Evolutionary conservation across 208 protist species (phyloP), one percentile per base, ranked within the genome.

Genomic region (Spongospora subterranea): DNA sequence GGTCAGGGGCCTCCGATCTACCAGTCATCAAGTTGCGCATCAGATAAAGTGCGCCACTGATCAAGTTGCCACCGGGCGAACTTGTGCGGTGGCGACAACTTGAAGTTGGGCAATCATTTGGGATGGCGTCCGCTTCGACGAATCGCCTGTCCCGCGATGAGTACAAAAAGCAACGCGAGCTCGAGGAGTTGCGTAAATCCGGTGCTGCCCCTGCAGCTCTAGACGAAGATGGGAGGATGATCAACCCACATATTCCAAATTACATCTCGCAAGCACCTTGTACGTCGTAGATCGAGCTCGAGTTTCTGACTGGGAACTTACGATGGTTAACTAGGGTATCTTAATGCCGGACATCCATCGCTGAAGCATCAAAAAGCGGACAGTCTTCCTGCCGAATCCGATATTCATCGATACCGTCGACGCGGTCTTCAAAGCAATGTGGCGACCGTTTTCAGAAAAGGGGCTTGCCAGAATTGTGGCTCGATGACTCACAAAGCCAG

Each of bases 191-290:
- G 24, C 94, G 96, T 77, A 97, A 96, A 91, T 91, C 91, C 40
- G 94, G 95, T 92, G 93, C 92, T 0, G 91, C 77, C 0, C 82
- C 92, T 1, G 89, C 94, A 0, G 94, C 93, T 82, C 43, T 88
- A 0, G 94, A 95, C 60, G 93, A 93, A 41, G 93, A 94, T 39
- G 93, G 90, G 39, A 76, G 54, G 46, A 93, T 92, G 90, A 98
- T 97, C 90, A 99, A 99, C 95, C 98, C 98, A 40, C 98, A 99
- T 94, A 98, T 99, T 38, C 98, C 98, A 6, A 95, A 98, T 93
- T 98, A 97, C 90, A 99, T 99, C 88, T 93, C 96, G 0, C 93
- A 98, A 53, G 98, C 97, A n/a, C 98, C 98, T 91, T 98, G 98
- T 97, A 99, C 50, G 50, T 60, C 50, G 6, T n/a, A n/a, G 24